Percentiles rank a stretch among this genome's conserved stretches.
phyloP scores from a whole-genome alignment of 768 basidiomycete genomes.

The Leccinum ochraceum region DNA sequence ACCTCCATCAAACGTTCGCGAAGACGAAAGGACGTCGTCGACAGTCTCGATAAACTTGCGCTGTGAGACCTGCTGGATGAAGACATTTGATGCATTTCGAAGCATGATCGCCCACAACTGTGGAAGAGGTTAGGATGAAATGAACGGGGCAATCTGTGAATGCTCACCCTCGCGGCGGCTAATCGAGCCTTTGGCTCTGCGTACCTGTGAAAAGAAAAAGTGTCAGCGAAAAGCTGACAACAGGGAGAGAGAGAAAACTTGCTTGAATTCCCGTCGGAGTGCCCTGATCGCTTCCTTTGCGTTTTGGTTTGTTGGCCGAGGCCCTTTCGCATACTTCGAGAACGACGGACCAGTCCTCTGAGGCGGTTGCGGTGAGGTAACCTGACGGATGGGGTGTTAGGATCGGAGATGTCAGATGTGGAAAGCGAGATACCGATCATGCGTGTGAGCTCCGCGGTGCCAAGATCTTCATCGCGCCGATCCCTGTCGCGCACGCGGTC shows the following conservation, averaged over 20 bases:
- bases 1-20: slow-evolving; percentile 80
- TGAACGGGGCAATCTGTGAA: background rate
- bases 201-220: slow-evolving; percentile 43
- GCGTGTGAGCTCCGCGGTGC: slow-evolving; percentile 56
- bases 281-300: slow-evolving; percentile 67
- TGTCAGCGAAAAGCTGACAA: too few species aligned
- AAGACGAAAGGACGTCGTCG: slow-evolving; percentile 66
- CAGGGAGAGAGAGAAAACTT: too few species aligned
- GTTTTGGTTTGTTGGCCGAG: slow-evolving; percentile 64
- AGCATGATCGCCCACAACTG: slow-evolving; percentile 92
- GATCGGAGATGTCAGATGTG: background rate
- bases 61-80: slow-evolving; percentile 66
- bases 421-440: slow-evolving; percentile 59
- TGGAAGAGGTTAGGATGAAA: slow-evolving; percentile 1
- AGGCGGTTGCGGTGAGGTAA: slow-evolving; percentile 72
- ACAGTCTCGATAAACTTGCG: slow-evolving; percentile 80
- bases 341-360: slow-evolving; percentile 81
- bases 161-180: slow-evolving; percentile 69
- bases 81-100: slow-evolving; percentile 71
- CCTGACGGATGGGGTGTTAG: slow-evolving; percentile 40
- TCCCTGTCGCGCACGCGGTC: slow-evolving; percentile 34
- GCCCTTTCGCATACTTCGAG: slow-evolving; percentile 87
- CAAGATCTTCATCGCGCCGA: slow-evolving; percentile 45
- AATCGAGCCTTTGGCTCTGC: slow-evolving; percentile 76
- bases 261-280: too few species aligned